Conservation (phyloP, 805 yeast species). For the Candida vaughaniae region DNA sequence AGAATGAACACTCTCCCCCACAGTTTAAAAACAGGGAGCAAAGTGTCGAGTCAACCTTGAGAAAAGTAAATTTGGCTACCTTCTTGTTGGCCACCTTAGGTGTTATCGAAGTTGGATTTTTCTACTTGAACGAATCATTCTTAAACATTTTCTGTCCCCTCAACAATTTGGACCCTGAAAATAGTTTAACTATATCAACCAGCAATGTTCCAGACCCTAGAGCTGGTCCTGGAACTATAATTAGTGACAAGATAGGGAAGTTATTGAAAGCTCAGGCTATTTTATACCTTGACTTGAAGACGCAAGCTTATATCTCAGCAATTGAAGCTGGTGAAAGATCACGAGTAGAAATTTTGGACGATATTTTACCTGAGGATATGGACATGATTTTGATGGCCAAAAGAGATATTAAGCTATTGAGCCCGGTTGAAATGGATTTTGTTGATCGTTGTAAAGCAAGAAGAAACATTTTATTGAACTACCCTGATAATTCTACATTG, state of each 20-base stretch:
- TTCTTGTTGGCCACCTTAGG: slow-evolving; percentile 87
- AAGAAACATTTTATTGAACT: slow-evolving; percentile 55
- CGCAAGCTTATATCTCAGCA: slow-evolving; percentile 93
- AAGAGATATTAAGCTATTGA: slow-evolving; percentile 41
- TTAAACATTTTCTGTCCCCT: slow-evolving; percentile 85
- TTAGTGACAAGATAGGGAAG: slow-evolving; percentile 49
- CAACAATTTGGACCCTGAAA: slow-evolving; percentile 52
- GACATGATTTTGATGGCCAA: slow-evolving; percentile 43
- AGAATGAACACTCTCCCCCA: slow-evolving; percentile 56
- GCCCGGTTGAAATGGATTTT: slow-evolving; percentile 81
- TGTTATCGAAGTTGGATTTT: slow-evolving; percentile 81
- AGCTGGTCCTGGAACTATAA: slow-evolving; percentile 28
- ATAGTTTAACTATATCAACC: slow-evolving; percentile 37
- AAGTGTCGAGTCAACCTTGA: slow-evolving; percentile 60
- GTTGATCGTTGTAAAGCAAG: slow-evolving; percentile 71
- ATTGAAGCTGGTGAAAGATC: slow-evolving; percentile 63
- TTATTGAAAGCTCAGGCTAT: slow-evolving; percentile 79
- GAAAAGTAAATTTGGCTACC: slow-evolving; percentile 85
- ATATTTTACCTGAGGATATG: slow-evolving; percentile 69
- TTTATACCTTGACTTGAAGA: slow-evolving; percentile 80
- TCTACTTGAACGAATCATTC: slow-evolving; percentile 79
- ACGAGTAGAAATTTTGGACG: slow-evolving; percentile 65
- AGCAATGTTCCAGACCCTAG: slow-evolving; percentile 30
- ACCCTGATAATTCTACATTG: slow-evolving; percentile 49
- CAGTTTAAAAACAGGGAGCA: slow-evolving; percentile 62